phyloP scores from a whole-genome alignment of 345 rosid species.

The Adansonia digitata region DNA sequence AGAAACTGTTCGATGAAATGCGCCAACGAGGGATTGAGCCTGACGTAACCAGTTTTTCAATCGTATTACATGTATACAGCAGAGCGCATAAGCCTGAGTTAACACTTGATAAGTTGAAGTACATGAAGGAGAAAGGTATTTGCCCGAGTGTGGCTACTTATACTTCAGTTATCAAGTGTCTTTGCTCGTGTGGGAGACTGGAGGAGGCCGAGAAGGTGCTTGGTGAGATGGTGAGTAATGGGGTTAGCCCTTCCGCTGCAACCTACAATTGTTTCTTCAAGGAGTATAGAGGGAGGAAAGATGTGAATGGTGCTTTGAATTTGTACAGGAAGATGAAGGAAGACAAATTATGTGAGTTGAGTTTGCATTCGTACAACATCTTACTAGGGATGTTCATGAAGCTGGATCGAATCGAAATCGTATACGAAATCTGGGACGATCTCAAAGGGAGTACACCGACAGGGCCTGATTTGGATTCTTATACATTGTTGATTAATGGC shows the following conservation, averaged over 20 bases:
- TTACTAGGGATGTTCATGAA: slow-evolving; percentile 55
- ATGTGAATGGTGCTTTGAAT: slow-evolving; percentile 49
- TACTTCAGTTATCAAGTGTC: slow-evolving; percentile 76
- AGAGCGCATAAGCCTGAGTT: slow-evolving; percentile 77
- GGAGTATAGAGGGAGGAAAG: slow-evolving; percentile 82
- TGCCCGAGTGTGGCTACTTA: slow-evolving; percentile 54
- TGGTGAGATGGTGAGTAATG: slow-evolving; percentile 52
- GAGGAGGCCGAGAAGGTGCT: slow-evolving; percentile 68
- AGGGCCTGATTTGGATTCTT: slow-evolving; percentile 84
- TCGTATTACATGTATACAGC: slow-evolving; percentile 73
- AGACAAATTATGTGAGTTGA: slow-evolving; percentile 33
- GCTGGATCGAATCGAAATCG: slow-evolving; percentile 48
- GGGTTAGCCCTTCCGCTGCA: slow-evolving; percentile 55
- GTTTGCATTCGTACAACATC: slow-evolving; percentile 57
- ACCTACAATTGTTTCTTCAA: slow-evolving; percentile 84
- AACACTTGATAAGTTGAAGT: slow-evolving; percentile 60
- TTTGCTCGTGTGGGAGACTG: slow-evolving; percentile 68
- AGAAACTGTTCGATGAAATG: slow-evolving; percentile 86
- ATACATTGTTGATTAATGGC: slow-evolving; percentile 63
- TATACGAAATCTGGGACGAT: slow-evolving; percentile 70
- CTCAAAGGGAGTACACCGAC: slow-evolving; percentile 41
- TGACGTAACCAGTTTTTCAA: slow-evolving; percentile 72
- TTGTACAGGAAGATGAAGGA: slow-evolving; percentile 74
- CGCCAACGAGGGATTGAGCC: slow-evolving; percentile 66
- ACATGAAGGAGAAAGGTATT: slow-evolving; percentile 66